These are phyloP conservation scores for Leucocoprinus leucothites DNA, from an alignment of 768 basidiomycete species.

Conservation along the genomic window DNA sequence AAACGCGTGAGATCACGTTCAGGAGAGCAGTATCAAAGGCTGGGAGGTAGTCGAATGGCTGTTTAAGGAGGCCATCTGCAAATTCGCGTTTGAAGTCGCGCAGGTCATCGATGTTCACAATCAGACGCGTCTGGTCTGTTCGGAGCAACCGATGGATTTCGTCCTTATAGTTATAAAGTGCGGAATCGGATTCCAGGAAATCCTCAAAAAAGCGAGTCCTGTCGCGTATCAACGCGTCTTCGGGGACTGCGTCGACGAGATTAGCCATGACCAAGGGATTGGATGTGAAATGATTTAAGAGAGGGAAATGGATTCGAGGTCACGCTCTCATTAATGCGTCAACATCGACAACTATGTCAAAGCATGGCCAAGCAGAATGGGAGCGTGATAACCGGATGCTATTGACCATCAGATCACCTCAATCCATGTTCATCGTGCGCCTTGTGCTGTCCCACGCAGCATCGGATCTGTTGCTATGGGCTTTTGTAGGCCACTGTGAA, in stretches of 20 bases:
- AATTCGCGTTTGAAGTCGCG: slow-evolving; percentile 89
- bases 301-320: slow-evolving; percentile 7
- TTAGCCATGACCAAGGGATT: slow-evolving; percentile 31
- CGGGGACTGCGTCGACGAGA: slow-evolving; percentile 58
- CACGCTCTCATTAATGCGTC: slow-evolving; percentile 23
- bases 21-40: slow-evolving; percentile 86
- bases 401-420: neutral
- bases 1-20: slow-evolving; percentile 68
- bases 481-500: neutral
- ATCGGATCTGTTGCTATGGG: too few species aligned
- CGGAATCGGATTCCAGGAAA: slow-evolving; percentile 69
- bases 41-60: slow-evolving; percentile 82
- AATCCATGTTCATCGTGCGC: neutral
- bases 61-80: slow-evolving; percentile 84
- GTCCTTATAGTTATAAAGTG: slow-evolving; percentile 79
- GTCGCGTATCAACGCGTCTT: slow-evolving; percentile 72
- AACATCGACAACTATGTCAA: slow-evolving; percentile 19
- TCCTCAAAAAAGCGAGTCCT: slow-evolving; percentile 79
- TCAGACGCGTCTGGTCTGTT: slow-evolving; percentile 79
- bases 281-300: slow-evolving; percentile 4
- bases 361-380: slow-evolving; percentile 6
- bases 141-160: slow-evolving; percentile 82
- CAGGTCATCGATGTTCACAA: slow-evolving; percentile 94
- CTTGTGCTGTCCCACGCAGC: too few species aligned
- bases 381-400: too few species aligned